phyloP scores from a whole-genome alignment of 495 filamentous ascomycete species.

The Aspergillus cavernicola region DNA sequence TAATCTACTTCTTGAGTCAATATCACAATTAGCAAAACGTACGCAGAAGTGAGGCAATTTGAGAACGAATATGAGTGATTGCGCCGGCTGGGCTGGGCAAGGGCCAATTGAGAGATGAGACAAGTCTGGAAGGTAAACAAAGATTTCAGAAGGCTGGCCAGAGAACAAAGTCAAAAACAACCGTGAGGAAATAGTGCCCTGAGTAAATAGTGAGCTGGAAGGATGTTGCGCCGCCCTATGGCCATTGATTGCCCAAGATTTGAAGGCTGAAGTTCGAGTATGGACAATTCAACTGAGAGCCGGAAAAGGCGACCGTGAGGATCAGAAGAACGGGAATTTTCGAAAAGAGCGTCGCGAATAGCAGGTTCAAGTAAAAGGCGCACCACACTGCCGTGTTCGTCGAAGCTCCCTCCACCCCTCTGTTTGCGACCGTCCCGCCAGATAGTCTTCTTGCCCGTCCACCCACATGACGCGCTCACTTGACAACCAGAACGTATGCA shows the following conservation, averaged over 20 bases:
- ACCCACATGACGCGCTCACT: background rate
- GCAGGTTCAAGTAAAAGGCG: too few relatives aligned
- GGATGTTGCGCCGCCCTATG: too few relatives aligned
- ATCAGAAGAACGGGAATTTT: background rate
- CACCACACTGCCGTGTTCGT: conserved; percentile 34
- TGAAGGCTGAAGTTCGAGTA: too few relatives aligned
- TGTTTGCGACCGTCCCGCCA: conserved; percentile 27
- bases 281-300: background rate
- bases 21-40: background rate
- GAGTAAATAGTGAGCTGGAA: too few relatives aligned
- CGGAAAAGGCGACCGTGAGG: background rate
- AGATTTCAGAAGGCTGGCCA: too few relatives aligned
- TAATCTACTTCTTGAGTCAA: conserved; percentile 16
- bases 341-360: conserved; percentile 13
- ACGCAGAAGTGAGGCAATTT: background rate
- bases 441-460: conserved; percentile 1
- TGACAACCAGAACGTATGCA: conserved; percentile 4
- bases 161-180: too few relatives aligned
- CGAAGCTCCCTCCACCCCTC: conserved; percentile 26
- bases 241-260: too few relatives aligned
- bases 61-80: background rate
- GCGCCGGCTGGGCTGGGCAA: background rate
- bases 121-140: too few relatives aligned
- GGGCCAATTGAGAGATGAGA: too few relatives aligned
- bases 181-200: too few relatives aligned